A percentile compares a stretch with the other conserved stretches of the same genome.
These are phyloP conservation scores for Tylopilus subfusipes DNA, from an alignment of 768 basidiomycete genomes.

Conservation along the genomic window DNA sequence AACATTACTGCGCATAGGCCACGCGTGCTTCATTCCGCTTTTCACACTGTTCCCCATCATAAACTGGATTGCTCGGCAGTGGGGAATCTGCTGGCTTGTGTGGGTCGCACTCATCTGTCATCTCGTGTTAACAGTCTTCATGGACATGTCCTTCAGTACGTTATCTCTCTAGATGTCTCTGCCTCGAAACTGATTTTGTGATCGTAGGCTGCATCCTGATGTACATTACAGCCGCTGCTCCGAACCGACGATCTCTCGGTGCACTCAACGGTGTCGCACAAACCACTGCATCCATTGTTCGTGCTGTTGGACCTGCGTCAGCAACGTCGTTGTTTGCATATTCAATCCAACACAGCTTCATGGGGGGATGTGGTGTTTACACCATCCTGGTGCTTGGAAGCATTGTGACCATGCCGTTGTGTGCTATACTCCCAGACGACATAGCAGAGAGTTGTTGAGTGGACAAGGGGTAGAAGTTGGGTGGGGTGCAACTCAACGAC, in stretches of 20 bases:
- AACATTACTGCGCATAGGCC: constrained; percentile 27
- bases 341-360: constrained; percentile 32
- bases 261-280: constrained; percentile 55
- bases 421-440: constrained; percentile 21
- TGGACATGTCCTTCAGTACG: constrained; percentile 36
- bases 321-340: constrained; percentile 38
- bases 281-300: constrained; percentile 28
- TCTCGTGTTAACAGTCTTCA: constrained; percentile 16
- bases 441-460: constrained; percentile 17
- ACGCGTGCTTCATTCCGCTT: constrained; percentile 27
- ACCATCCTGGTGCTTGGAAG: constrained; percentile 18
- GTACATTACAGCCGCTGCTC: constrained; percentile 62
- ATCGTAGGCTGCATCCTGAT: constrained; percentile 62
- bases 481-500: not conserved
- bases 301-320: constrained; percentile 33
- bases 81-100: constrained; percentile 19
- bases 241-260: constrained; percentile 65
- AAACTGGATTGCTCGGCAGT: constrained; percentile 25
- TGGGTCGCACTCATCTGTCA: constrained; percentile 30
- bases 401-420: constrained; percentile 17
- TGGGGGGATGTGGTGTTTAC: constrained; percentile 39
- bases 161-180: not conserved
- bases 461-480: not conserved
- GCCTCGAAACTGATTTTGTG: constrained; percentile 1
- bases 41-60: constrained; percentile 33